Base-by-base conservation (phyloP, 139 green algal species). In the Volvox africanus region DNA sequence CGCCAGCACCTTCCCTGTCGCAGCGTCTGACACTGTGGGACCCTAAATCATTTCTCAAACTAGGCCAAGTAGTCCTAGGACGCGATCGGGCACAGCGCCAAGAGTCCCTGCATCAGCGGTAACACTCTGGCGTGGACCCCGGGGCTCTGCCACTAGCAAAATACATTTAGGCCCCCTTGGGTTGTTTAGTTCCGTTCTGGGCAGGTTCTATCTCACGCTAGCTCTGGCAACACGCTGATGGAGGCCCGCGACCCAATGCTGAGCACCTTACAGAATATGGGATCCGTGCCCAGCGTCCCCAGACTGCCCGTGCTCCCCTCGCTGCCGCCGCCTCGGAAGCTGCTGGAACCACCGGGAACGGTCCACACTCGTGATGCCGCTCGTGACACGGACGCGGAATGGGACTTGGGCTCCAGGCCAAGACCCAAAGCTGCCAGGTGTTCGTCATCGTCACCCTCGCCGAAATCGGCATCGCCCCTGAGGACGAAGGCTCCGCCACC, bases 181-280 rank as follows among this genome's bases (percentile, higher is more conserved):
- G 5, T 9, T 9, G 44, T 55, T 55, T 5, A 55, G 44, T 55
- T 5, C 44, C 44, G 44, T 55, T 9, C 44, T 5, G 44, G 44
- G 9, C 9, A 5, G 9, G 44, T 9, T 9, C 9, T 55, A 55
- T 32, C 65, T 73, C 37, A 89, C 33, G 85, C 85, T 68, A 89
- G 37, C 37, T 89, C 85, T 11, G 85, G 85, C 37, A 89, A 50
- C 12, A 88, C 69, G 44, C 85, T 89, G 21, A 36, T 82, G 22
- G 85, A 61, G 12, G 65, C 83, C 6, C 62, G 28, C 67, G 85
- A 89, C 21, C 85, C 85, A 24, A 89, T 80, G 69, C 85, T 89
- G 18, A 89, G 69, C 69, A 82, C 85, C 67, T 71, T 71, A 20
- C 85, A 67, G 16, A 82, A 67, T 1, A 21, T 50, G 22, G 32